phyloP scores from a whole-genome alignment of 352 stramenopile species.

The Phytophthora fragariaefolia region DNA sequence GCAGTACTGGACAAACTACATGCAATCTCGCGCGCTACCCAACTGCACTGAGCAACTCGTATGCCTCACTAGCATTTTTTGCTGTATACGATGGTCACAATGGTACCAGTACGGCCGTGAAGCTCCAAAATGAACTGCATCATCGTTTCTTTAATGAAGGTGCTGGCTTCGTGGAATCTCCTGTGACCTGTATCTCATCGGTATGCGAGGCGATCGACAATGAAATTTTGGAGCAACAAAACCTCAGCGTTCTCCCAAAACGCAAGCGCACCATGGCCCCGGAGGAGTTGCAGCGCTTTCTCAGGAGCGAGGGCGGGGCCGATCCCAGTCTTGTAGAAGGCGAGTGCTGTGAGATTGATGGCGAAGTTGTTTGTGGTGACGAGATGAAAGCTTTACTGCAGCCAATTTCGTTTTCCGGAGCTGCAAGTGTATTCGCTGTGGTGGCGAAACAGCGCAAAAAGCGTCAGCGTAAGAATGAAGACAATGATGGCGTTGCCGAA shows the following conservation, averaged over 20 bases:
- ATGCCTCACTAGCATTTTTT: conserved; percentile 77
- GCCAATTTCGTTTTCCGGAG: conserved; percentile 88
- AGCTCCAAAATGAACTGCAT: conserved; percentile 83
- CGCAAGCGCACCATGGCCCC: conserved; percentile 64
- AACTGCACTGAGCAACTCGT: conserved; percentile 37
- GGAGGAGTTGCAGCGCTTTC: conserved; percentile 41
- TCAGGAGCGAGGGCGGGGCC: conserved; percentile 10
- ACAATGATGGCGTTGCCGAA: conserved; percentile 8
- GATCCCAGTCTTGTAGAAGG: conserved; percentile 33
- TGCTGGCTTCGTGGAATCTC: conserved; percentile 55
- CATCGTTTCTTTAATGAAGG: conserved; percentile 73
- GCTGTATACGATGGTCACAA: conserved; percentile 92
- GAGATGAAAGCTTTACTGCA: conserved; percentile 62
- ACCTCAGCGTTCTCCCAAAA: conserved; percentile 68
- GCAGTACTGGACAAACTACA: conserved; percentile 58
- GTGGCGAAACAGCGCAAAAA: conserved; percentile 58
- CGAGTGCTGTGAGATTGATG: conserved; percentile 53
- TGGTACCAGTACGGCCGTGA: conserved; percentile 77
- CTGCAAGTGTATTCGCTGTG: conserved; percentile 70
- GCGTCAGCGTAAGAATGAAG: conserved; percentile 20
- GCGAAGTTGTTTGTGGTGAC: conserved; percentile 41
- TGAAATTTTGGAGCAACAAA: conserved; percentile 83
- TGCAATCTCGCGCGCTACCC: conserved; percentile 58
- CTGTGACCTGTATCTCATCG: conserved; percentile 53
- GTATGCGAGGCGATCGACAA: conserved; percentile 73